These are phyloP conservation scores for Populus simonii DNA, from an alignment of 345 rosid genomes.

Conservation along the genomic window DNA sequence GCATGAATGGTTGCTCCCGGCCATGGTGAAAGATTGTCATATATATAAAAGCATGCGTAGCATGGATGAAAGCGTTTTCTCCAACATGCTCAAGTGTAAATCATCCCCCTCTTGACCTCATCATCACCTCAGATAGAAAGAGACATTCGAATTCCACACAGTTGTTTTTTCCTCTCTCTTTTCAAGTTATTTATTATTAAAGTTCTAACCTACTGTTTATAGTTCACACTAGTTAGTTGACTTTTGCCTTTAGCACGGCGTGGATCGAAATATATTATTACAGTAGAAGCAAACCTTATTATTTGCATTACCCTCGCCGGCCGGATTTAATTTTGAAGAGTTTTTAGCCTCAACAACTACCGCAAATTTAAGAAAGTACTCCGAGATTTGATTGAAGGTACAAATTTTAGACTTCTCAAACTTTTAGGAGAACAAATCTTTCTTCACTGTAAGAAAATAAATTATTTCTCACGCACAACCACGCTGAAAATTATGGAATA, in stretches of 20 bases:
- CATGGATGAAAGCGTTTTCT: constrained; percentile 19
- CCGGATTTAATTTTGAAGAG: background rate
- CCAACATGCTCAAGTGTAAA: constrained; percentile 40
- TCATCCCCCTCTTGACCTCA: constrained; percentile 41
- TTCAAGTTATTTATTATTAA: background rate
- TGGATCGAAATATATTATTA: too few relatives aligned
- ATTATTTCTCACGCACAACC: background rate
- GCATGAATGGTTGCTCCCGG: background rate
- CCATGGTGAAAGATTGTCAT: background rate
- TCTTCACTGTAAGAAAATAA: too few relatives aligned
- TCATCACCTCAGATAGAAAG: constrained; percentile 19
- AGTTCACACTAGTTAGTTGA: too few relatives aligned
- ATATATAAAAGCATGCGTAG: constrained; percentile 7
- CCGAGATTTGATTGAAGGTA: background rate
- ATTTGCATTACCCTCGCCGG: background rate
- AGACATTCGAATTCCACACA: background rate
- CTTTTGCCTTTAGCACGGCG: too few relatives aligned
- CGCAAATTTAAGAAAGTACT: too few relatives aligned
- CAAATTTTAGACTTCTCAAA: background rate
- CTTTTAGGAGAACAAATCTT: background rate
- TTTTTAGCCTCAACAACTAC: background rate
- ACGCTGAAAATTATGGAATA: background rate
- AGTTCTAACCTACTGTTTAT: too few relatives aligned
- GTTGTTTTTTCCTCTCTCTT: background rate
- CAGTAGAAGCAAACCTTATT: too few relatives aligned